A percentile compares a stretch with the other conserved stretches of the same genome.
phyloP scores from a whole-genome alignment of 805 yeast species.

The Tetrapisispora pingtungensis region DNA sequence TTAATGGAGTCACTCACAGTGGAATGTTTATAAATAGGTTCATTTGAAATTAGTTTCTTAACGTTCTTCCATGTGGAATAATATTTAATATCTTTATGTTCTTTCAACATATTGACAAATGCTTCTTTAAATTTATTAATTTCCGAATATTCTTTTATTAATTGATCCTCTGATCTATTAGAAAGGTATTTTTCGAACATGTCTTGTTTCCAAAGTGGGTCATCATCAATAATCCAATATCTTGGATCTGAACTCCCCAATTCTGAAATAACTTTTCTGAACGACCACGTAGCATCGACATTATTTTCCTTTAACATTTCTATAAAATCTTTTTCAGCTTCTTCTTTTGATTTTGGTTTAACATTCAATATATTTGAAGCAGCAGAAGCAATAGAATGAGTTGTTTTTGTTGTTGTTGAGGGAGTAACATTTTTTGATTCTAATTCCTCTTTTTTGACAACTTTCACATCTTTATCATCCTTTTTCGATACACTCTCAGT shows the following conservation, averaged over 20 bases:
- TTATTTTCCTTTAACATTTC: conserved; percentile 42
- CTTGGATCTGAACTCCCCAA: conserved; percentile 46
- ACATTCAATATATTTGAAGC: conserved; percentile 26
- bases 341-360: conserved; percentile 21
- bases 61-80: conserved; percentile 58
- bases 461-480: conserved; percentile 7
- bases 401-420: background rate
- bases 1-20: conserved; percentile 50
- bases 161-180: conserved; percentile 40
- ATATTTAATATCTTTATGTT: conserved; percentile 37
- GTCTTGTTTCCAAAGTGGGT: conserved; percentile 48
- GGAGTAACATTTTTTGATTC: background rate
- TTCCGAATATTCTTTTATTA: conserved; percentile 42
- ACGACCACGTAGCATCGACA: conserved; percentile 71
- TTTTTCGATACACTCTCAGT: too few relatives aligned
- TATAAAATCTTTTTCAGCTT: conserved; percentile 38
- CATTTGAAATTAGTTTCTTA: conserved; percentile 45
- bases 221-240: conserved; percentile 54
- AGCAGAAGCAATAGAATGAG: background rate
- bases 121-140: conserved; percentile 46
- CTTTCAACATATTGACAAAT: conserved; percentile 39
- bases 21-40: conserved; percentile 55
- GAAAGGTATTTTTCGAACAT: conserved; percentile 57
- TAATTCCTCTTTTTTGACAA: conserved; percentile 8
- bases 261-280: conserved; percentile 48